phyloP scores from a whole-genome alignment of 345 rosid species.

The Murraya paniculata region DNA sequence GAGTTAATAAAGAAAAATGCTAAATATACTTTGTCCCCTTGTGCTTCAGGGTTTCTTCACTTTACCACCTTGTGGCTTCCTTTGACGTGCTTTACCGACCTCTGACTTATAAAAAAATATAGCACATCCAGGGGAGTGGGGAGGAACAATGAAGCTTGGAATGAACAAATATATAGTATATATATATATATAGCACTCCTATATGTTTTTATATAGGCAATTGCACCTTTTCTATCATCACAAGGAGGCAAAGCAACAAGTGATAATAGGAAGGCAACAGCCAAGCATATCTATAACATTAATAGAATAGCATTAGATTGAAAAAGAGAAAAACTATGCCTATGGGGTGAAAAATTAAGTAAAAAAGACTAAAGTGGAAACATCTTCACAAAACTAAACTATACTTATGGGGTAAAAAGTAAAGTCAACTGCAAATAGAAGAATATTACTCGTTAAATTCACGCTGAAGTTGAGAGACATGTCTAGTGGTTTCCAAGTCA shows the following conservation, averaged over 20 bases:
- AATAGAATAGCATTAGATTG: no score
- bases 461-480: conserved; percentile 54
- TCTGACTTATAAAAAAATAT: not conserved
- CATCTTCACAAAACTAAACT: no score
- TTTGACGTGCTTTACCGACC: not conserved
- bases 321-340: no score
- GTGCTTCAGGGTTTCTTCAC: not conserved
- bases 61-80: not conserved
- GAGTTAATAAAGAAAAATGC: not conserved
- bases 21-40: not conserved
- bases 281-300: not conserved
- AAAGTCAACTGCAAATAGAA: not conserved
- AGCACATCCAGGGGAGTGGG: not conserved
- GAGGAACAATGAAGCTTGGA: not conserved
- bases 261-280: not conserved
- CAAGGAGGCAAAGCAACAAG: not conserved
- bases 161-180: no score
- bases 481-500: conserved; percentile 32
- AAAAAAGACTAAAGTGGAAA: no score
- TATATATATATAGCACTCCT: no score
- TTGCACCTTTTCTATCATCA: not conserved
- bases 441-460: conserved; percentile 86
- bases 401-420: no score
- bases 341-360: no score
- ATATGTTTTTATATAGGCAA: not conserved